Base-by-base conservation (phyloP, 768 basidiomycete genomes). In the Phaffia tasmanica region DNA sequence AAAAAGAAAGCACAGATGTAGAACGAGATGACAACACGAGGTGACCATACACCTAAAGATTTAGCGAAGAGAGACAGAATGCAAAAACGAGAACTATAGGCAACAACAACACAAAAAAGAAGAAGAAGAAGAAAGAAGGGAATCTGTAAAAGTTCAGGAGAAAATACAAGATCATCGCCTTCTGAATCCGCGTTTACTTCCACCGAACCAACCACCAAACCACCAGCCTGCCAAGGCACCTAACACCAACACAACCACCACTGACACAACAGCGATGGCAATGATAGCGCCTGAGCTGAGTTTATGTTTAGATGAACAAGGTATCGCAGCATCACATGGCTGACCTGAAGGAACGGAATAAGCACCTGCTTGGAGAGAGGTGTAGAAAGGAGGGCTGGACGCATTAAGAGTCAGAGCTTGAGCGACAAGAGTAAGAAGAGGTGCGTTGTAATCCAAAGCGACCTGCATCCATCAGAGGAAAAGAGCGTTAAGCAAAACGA, bases 371-470 rank as follows among this genome's bases (percentile, higher is more conserved):
- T 84, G 78, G 35, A 94, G 78, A 7, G 80, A 76, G 19, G 86
- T 87, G 74, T 83, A 95, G 77, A 81, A 90, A 0, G 91, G 91
- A 70, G 92, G 88, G 23, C 29, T 78, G 8, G 79, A 75, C 66
- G 84, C 83, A 5, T 21, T 21, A 1, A 27, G 21, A 21, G 62
- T 51, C 29, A 67, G 35, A 16, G 59, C 54, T 69, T 83, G 84
- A 21, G 89, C 87, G 0, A 86, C 84, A 47, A 95, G 81, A 1
- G 89, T 86, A n/a, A 94, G 79, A 79, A 94, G 80, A 1, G 90
- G 89, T 0, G 90, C 89, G 70, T 88, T 89, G 75, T 91, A 92
- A 73, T 95, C 92, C 50, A 90, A 77, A n/a, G 86, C 88, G 61
- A 85, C 80, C 84, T 86, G 57, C 32, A 9, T 23, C 19, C 23